Conservation (phyloP, 192 early-diverging fungal species). For the Coemansia interrupta region DNA sequence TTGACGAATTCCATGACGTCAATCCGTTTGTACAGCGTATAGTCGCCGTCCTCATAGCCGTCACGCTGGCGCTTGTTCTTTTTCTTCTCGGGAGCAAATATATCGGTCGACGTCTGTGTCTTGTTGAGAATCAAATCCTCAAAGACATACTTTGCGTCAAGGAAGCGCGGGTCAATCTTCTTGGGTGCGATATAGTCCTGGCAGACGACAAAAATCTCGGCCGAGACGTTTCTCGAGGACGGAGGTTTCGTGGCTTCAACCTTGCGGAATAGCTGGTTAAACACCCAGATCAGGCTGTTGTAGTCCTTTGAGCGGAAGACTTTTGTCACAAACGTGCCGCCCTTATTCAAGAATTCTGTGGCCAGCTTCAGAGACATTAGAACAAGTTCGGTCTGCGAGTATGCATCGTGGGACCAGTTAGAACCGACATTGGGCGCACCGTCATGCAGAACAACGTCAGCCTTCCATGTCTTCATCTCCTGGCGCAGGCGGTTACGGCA, state of each 20-base stretch:
- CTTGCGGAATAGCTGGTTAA: conserved; percentile 91
- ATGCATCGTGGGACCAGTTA: conserved; percentile 96
- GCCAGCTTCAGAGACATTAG: conserved; percentile 91
- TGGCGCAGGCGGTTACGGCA: conserved; percentile 80
- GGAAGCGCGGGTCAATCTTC: conserved; percentile 88
- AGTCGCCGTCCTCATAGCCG: conserved; percentile 96
- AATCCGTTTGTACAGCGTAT: conserved; percentile 74
- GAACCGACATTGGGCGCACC: conserved; percentile 98
- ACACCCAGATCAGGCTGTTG: conserved; percentile 98
- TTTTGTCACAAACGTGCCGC: conserved; percentile 96
- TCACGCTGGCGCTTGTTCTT: conserved; percentile 88
- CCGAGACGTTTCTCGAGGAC: conserved; percentile 95
- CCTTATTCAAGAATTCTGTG: conserved; percentile 84
- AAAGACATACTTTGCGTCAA: conserved; percentile 93
- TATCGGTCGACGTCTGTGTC: conserved; percentile 59
- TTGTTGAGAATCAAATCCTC: conserved; percentile 76
- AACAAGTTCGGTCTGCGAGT: conserved; percentile 89
- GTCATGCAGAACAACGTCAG: conserved; percentile 96
- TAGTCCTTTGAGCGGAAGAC: conserved; percentile 99
- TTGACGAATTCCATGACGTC: conserved; percentile 79
- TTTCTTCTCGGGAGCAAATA: conserved; percentile 81
- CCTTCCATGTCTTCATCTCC: conserved; percentile 97
- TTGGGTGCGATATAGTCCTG: conserved; percentile 88
- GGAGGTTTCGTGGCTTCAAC: conserved; percentile 99
- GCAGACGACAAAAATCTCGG: conserved; percentile 99